Percentiles rank a stretch among this genome's conserved stretches.
Evolutionary conservation across 768 basidiomycete genomes (phyloP).

Genomic region (Hericium erinaceus): DNA sequence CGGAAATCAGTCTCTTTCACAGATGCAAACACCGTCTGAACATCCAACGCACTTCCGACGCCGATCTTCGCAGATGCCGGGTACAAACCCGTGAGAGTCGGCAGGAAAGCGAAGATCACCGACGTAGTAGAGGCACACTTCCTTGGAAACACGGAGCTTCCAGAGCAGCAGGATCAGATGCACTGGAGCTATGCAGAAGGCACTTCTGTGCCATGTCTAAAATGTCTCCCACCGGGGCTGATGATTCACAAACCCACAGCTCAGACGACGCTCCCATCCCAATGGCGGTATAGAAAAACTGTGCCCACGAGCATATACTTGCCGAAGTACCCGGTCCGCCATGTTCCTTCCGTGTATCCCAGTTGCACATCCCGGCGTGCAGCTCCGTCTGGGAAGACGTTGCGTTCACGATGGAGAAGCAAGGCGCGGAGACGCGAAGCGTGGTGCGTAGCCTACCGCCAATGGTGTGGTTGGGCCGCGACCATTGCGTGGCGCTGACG

Average conservation of each 20-base stretch:
- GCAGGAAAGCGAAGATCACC: conserved; percentile 26
- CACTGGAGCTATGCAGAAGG: not conserved
- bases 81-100: not conserved
- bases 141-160: conserved; percentile 23
- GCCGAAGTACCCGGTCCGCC: not conserved
- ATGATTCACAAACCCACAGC: no score
- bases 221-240: conserved; percentile 1
- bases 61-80: not conserved
- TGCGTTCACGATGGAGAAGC: not conserved
- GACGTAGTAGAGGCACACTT: conserved; percentile 22
- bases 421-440: not conserved
- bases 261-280: no score
- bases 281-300: not conserved
- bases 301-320: not conserved
- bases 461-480: not conserved
- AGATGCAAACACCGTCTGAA: not conserved
- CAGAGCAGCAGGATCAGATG: conserved; percentile 3
- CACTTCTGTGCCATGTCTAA: not conserved
- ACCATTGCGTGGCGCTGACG: not conserved
- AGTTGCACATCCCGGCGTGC: not conserved
- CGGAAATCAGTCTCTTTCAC: not conserved
- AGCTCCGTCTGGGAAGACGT: not conserved
- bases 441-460: not conserved
- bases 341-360: not conserved
- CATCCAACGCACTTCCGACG: not conserved